Base-by-base conservation (phyloP, 2,329 filamentous ascomycete species). In the Beauveria australis region DNA sequence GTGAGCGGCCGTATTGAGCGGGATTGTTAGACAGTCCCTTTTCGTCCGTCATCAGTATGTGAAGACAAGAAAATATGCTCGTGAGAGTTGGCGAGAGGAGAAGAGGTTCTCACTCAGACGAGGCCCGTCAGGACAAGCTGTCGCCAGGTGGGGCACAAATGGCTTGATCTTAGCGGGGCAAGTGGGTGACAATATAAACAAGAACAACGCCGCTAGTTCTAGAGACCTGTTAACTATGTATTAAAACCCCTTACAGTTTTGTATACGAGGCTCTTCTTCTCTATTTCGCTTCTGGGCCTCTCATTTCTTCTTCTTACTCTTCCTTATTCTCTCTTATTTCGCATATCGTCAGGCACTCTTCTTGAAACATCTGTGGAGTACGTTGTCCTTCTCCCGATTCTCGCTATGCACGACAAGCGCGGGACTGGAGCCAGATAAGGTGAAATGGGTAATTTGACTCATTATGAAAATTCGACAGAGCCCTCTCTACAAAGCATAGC, bases 121-220 rank as follows among this genome's bases (percentile, higher is more conserved):
- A 46, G 37, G 48, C 40, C 40, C 37, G 37, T n/a, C 40, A 52
- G 37, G 56, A 48, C 37, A 28, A 53, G 41, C 28, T 59, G 57
- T 59, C 57, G 57, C 41, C 9, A 47, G 40, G 49, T 59, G 57
- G 57, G 57, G 57, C 55, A 9, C 14, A 9, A n/a, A 26, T 46
- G 41, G 57, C 28, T 46, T 44, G 57, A 59, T 59, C 57, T 53
- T 24, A 40, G 56, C 37, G 47, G 47, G 56, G 56, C 33, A 37
- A 37, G 33, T 37, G 33, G 5, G 33, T 37, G 12, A 37, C 33
- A 14, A 33, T 5, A 33, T 14, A 28, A 4, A 14, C 30, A 37
- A 37, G 12, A 37, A 37, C 33, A 37, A 37, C 33, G 33, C 33
- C 5, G 33, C 33, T 37, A 37, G 33, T 37, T 37, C 33, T 5